These are phyloP conservation scores for Diplodia intermedia DNA, from an alignment of 2,329 filamentous ascomycete genomes.

Conservation along the genomic window DNA sequence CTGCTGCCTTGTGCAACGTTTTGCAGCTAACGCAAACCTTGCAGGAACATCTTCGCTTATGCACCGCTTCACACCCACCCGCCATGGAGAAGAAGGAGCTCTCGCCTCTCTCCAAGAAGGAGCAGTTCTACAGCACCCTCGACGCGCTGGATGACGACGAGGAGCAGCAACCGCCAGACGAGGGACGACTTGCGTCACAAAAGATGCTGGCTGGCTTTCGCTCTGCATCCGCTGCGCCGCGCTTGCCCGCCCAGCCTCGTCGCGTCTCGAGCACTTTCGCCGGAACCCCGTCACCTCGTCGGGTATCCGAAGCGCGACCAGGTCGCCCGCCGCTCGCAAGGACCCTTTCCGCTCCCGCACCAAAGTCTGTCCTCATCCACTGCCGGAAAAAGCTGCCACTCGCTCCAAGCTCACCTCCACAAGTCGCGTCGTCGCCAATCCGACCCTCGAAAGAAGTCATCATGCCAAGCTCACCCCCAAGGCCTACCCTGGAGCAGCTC, in stretches of 20 bases:
- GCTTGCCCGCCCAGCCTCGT: not conserved
- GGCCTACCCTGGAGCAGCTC: slow-evolving; percentile 1
- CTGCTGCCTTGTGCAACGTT: slow-evolving; percentile 18
- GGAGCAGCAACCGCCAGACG: slow-evolving; percentile 36
- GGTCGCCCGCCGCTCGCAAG: not conserved
- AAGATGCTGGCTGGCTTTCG: slow-evolving; percentile 30
- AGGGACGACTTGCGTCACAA: slow-evolving; percentile 37
- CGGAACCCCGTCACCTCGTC: not conserved
- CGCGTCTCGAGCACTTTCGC: slow-evolving; percentile 3
- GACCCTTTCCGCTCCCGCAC: slow-evolving; percentile 7
- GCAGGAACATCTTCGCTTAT: not conserved
- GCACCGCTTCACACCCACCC: not conserved
- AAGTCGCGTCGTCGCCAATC: not conserved
- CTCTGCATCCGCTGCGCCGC: not conserved
- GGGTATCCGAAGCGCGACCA: not conserved
- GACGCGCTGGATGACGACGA: slow-evolving; percentile 35
- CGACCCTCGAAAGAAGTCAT: not conserved
- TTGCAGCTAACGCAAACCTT: not conserved
- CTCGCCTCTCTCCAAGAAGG: slow-evolving; percentile 33
- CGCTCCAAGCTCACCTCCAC: not conserved
- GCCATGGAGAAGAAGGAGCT: slow-evolving; percentile 15
- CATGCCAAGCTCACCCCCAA: not conserved
- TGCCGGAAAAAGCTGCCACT: not conserved
- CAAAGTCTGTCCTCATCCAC: not conserved
- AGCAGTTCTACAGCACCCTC: slow-evolving; percentile 37